phyloP scores from a whole-genome alignment of 768 basidiomycete genomes.

The Phylloporus sp. region DNA sequence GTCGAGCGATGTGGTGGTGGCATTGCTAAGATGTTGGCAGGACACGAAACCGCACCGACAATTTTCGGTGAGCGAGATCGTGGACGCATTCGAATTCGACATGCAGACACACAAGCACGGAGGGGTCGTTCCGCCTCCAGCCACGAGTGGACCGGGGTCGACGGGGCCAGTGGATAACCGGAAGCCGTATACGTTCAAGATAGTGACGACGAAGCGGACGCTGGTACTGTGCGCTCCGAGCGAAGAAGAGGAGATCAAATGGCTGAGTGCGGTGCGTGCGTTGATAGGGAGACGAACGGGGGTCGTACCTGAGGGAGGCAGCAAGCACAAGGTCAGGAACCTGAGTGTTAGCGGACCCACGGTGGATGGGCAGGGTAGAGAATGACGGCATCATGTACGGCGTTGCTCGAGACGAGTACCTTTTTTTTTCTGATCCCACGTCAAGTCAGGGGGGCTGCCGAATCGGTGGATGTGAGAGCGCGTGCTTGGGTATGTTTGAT shows the following conservation, averaged over 20 bases:
- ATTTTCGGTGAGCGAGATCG: constrained; percentile 77
- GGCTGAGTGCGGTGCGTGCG: constrained; percentile 92
- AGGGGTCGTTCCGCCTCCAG: constrained; percentile 29
- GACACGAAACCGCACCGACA: constrained; percentile 85
- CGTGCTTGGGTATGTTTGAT: constrained; percentile 18
- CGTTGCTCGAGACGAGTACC: constrained; percentile 14
- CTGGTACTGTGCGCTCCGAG: constrained; percentile 87
- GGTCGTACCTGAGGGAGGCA: constrained; percentile 47
- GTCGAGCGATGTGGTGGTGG: constrained; percentile 8
- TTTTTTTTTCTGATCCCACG: constrained; percentile 22
- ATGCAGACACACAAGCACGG: constrained; percentile 51
- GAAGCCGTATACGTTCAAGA: constrained; percentile 79
- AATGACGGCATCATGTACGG: constrained; percentile 21
- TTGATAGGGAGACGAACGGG: constrained; percentile 73
- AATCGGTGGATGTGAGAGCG: background rate
- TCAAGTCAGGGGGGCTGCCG: constrained; percentile 11
- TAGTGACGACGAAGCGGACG: constrained; percentile 91
- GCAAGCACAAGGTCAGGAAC: constrained; percentile 45
- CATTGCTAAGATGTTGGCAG: constrained; percentile 38
- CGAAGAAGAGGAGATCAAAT: constrained; percentile 98
- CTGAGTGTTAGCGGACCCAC: constrained; percentile 39
- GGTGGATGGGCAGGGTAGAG: constrained; percentile 21
- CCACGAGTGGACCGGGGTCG: constrained; percentile 31
- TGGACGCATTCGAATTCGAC: constrained; percentile 90
- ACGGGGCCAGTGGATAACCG: constrained; percentile 34